Evolutionary conservation across 2,329 filamentous ascomycete genomes (phyloP).

Genomic region (Pestalotiopsis sp.): DNA sequence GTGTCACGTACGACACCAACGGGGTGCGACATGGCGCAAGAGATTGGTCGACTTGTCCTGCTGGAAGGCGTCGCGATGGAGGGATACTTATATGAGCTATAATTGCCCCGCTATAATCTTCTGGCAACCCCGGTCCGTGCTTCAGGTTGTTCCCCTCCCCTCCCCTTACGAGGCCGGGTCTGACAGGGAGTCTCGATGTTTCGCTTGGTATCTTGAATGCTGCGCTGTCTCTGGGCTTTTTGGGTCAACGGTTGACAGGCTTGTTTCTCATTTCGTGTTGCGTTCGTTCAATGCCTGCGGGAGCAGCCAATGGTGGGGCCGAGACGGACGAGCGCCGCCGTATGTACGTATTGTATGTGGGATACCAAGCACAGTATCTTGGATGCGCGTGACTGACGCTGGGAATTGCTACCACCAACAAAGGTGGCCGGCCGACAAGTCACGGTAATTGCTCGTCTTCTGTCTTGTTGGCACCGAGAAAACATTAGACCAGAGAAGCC

Average conservation of each 20-base stretch:
- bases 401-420: not conserved
- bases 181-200: not conserved
- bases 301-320: not conserved
- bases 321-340: not conserved
- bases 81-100: not conserved
- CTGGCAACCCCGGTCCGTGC: not conserved
- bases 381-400: not conserved
- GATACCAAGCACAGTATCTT: not conserved
- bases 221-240: not conserved
- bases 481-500: not conserved
- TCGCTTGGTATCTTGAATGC: not conserved
- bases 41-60: not conserved
- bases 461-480: not conserved
- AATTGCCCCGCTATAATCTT: constrained; percentile 1
- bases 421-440: not conserved
- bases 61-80: not conserved
- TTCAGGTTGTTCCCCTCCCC: not conserved
- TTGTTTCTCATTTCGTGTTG: constrained; percentile 6
- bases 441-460: not conserved
- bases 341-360: not conserved
- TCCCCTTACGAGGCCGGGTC: not conserved
- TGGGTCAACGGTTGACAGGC: not conserved
- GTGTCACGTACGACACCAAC: not conserved
- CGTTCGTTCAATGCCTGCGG: not conserved
- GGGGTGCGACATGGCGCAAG: not conserved